A percentile compares a stretch with the other conserved stretches of the same genome.
Evolutionary conservation across 192 early-diverging fungal genomes (phyloP).

Genomic region (Rhizophagus clarus): DNA sequence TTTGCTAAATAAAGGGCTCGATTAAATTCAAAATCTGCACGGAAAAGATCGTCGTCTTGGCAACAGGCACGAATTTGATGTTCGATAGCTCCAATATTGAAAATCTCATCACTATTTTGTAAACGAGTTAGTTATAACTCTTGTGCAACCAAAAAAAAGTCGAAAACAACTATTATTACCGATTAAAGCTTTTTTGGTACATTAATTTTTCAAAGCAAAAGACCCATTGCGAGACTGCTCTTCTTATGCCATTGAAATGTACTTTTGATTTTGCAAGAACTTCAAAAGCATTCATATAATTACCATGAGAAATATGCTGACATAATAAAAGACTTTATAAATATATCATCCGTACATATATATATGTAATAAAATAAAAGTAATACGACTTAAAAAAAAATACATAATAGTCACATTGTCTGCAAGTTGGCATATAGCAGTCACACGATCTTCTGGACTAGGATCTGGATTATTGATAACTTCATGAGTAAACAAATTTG

Average conservation of each 20-base stretch:
- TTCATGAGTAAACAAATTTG: conserved; percentile 14
- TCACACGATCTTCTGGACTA: conserved; percentile 25
- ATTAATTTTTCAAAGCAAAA: conserved; percentile 22
- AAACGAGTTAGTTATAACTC: not conserved
- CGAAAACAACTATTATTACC: conserved; percentile 8
- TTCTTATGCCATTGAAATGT: conserved; percentile 18
- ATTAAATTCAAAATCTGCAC: conserved; percentile 24
- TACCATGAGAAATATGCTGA: conserved; percentile 26
- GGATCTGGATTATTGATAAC: not conserved
- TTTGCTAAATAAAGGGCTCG: conserved; percentile 15
- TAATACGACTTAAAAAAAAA: not conserved
- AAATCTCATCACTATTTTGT: conserved; percentile 2
- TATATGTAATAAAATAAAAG: not conserved
- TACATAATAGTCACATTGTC: conserved; percentile 8
- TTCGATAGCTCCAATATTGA: conserved; percentile 22
- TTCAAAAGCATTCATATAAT: conserved; percentile 23
- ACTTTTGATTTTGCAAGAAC: conserved; percentile 6
- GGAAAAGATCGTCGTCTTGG: conserved; percentile 23
- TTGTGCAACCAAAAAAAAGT: not conserved
- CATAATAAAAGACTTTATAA: not conserved
- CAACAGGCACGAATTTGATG: conserved; percentile 26
- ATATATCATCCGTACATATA: not conserved
- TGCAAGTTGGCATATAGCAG: conserved; percentile 29
- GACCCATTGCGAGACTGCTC: conserved; percentile 13
- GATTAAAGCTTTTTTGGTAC: conserved; percentile 19